Conservation (phyloP, 2,329 filamentous ascomycete species). For the Botryotinia calthae region DNA sequence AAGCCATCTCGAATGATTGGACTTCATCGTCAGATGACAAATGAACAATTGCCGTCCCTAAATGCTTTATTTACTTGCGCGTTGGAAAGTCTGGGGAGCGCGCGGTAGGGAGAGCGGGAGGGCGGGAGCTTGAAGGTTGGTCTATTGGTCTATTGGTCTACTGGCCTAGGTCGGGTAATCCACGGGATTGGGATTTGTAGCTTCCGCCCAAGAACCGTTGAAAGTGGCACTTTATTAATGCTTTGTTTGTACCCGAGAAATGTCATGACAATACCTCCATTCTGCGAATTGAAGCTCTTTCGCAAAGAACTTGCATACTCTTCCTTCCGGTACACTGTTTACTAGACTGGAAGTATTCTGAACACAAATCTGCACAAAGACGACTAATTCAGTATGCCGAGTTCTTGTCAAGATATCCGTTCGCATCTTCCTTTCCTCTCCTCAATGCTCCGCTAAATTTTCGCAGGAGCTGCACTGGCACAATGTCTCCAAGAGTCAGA, state of each 20-base stretch:
- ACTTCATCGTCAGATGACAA: background rate
- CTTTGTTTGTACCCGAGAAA: background rate
- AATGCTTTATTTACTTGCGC: background rate
- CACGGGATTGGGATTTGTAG: constrained; percentile 1
- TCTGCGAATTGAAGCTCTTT: background rate
- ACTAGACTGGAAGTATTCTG: background rate
- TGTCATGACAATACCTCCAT: background rate
- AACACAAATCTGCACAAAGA: background rate
- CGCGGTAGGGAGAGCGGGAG: background rate
- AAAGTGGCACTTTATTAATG: background rate
- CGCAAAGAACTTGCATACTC: background rate
- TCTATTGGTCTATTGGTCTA: background rate
- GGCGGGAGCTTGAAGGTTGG: background rate
- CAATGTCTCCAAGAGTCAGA: constrained; percentile 95
- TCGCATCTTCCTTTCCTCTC: constrained; percentile 31
- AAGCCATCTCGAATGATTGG: background rate
- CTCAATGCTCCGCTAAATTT: constrained; percentile 19
- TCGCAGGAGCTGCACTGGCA: constrained; percentile 83
- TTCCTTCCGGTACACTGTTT: background rate
- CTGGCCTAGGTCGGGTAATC: background rate
- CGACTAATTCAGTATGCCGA: constrained; percentile 63
- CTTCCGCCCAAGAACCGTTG: background rate
- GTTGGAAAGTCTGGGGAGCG: constrained; percentile 1
- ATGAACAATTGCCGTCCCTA: background rate
- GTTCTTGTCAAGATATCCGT: constrained; percentile 97